Evolutionary conservation across 1,139 yeast genomes (phyloP).

Genomic region (Kurtzmaniella quercitrusa): DNA sequence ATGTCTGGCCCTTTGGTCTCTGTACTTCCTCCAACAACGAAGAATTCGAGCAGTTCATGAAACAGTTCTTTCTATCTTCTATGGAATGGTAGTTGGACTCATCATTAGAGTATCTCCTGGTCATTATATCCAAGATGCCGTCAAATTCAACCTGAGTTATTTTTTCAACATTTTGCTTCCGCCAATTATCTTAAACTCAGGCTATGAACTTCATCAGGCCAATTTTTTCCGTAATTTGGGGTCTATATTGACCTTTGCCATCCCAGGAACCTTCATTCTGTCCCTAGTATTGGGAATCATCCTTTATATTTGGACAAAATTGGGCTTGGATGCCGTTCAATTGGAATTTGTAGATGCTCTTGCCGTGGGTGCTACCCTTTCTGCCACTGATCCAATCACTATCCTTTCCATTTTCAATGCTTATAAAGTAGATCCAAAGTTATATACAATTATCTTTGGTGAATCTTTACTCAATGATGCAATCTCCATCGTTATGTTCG

Average conservation of each 20-base stretch:
- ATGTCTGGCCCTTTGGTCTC: slow-evolving; percentile 90
- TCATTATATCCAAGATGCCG: slow-evolving; percentile 94
- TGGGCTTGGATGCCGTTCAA: slow-evolving; percentile 84
- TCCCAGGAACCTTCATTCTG: slow-evolving; percentile 92
- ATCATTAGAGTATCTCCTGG: slow-evolving; percentile 90
- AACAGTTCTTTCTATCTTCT: slow-evolving; percentile 90
- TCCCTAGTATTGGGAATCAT: slow-evolving; percentile 86
- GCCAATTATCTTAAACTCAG: slow-evolving; percentile 93
- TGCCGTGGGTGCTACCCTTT: slow-evolving; percentile 94
- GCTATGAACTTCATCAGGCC: slow-evolving; percentile 93
- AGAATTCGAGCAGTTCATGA: slow-evolving; percentile 94
- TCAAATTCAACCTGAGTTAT: slow-evolving; percentile 89
- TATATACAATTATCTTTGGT: slow-evolving; percentile 95
- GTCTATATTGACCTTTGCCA: slow-evolving; percentile 89
- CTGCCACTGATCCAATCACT: slow-evolving; percentile 98
- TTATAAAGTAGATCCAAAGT: slow-evolving; percentile 94
- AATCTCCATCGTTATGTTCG: slow-evolving; percentile 97
- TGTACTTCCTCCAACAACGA: slow-evolving; percentile 87
- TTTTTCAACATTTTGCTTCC: slow-evolving; percentile 93
- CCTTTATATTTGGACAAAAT: slow-evolving; percentile 81
- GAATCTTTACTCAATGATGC: slow-evolving; percentile 96
- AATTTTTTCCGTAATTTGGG: slow-evolving; percentile 92
- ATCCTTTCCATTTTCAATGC: slow-evolving; percentile 94
- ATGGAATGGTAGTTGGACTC: slow-evolving; percentile 94
- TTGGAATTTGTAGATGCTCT: slow-evolving; percentile 94